phyloP scores from a whole-genome alignment of 768 basidiomycete species.

The Russula dissimulans region DNA sequence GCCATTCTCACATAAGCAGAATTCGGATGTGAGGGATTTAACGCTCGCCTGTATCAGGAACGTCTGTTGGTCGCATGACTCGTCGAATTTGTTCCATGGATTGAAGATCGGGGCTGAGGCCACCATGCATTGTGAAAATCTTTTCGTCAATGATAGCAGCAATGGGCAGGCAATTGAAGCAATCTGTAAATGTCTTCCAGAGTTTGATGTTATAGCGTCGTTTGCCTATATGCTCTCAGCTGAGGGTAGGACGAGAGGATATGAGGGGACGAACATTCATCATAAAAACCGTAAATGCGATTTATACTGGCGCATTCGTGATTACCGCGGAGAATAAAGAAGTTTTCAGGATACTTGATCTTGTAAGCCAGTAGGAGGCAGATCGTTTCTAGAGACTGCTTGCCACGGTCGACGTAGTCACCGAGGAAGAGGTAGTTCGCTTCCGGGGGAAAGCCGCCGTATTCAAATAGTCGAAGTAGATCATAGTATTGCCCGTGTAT shows the following conservation, averaged over 20 bases:
- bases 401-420: slow-evolving; percentile 98
- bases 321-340: slow-evolving; percentile 98
- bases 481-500: slow-evolving; percentile 99
- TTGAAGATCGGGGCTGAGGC: slow-evolving; percentile 92
- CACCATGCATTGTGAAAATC: slow-evolving; percentile 99
- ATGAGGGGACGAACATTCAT: slow-evolving; percentile 71
- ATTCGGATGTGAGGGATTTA: not conserved
- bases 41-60: slow-evolving; percentile 86
- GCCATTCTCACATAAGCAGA: slow-evolving; percentile 7
- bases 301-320: slow-evolving; percentile 99
- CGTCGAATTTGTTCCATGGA: slow-evolving; percentile 99
- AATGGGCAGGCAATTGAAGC: slow-evolving; percentile 99
- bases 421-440: slow-evolving; percentile 99
- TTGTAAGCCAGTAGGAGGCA: slow-evolving; percentile 98
- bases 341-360: slow-evolving; percentile 99
- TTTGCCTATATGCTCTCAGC: slow-evolving; percentile 58
- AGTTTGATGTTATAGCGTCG: slow-evolving; percentile 99
- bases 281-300: slow-evolving; percentile 99
- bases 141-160: slow-evolving; percentile 99
- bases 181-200: slow-evolving; percentile 99
- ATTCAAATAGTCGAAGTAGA: slow-evolving; percentile 94
- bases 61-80: slow-evolving; percentile 98
- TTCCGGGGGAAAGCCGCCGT: slow-evolving; percentile 99
- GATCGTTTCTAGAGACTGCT: slow-evolving; percentile 99
- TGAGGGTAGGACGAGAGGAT: slow-evolving; percentile 2